Base-by-base conservation (phyloP, 129 eudicot species). In the Flaveria bidentis region DNA sequence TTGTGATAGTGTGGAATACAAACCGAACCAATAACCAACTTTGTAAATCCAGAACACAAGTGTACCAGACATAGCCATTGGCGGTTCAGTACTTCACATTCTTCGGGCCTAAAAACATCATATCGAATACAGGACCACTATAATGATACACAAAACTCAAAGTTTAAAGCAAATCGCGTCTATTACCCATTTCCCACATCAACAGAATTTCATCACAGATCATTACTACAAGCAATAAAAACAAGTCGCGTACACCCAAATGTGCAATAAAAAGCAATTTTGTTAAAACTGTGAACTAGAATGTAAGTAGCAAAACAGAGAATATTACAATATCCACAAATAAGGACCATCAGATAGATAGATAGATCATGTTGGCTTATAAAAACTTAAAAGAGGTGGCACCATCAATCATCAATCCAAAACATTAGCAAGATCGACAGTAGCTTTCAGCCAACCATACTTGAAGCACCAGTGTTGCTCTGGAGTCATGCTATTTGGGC, bases 291-390 rank as follows among this genome's bases (percentile, higher is more conserved):
- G 77, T 78, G 14, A 78, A 61, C 76, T 63, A 30, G 62, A 56
- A 63, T 30, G 69, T 30, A 15, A 63, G 69, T 28, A 71, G 18
- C 82, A 78, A 7, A 78, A 78, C 46, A 15, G 15, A 44, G 82
- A 78, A 78, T 60, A 71, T 71, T 78, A 78, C 82, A 78, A 78
- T 78, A 78, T 78, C 82, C 76, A 70, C 82, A 78, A 69, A 63
- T 46, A 52, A 22, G 46, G 12, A 60, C 42, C 20, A 63, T 1
- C 20, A 62, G 18, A 20, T 7, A 56, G 28, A 69, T 67, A 26
- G 61, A 55, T 18, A 56, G 28, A 69, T 68, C 58, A 78, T 78
- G 45, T 69, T 71, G 82, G 64, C 77, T 78, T 78, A 22, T 58
- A 71, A 26, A 49, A 28, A 23, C 61, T 70, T 46, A 26, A 50